Evolutionary conservation across 495 filamentous ascomycete genomes (phyloP), one percentile per base, ranked within the genome.

Genomic region (Thozetella sp.): DNA sequence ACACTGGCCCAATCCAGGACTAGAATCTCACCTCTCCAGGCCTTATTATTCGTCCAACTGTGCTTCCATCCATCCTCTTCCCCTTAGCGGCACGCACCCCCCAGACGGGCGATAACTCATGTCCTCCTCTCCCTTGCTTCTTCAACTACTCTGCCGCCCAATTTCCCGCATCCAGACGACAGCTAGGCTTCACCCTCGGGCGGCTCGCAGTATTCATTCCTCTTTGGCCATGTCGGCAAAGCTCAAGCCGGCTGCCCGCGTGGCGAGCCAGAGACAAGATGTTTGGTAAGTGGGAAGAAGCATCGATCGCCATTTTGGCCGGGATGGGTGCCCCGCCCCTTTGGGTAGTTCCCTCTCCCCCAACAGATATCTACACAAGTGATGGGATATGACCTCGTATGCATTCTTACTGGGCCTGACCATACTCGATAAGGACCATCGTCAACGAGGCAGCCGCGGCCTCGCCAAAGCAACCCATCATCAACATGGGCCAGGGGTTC

Each of bases 401-500:
- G 12, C n/a, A n/a, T n/a, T n/a, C n/a, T n/a, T n/a, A n/a, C n/a
- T n/a, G n/a, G n/a, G n/a, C n/a, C n/a, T n/a, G n/a, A n/a, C n/a
- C n/a, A n/a, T n/a, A n/a, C n/a, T n/a, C n/a, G n/a, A n/a, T n/a
- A 59, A 96, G 92, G 92, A 88, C 90, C 40, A 96, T 97, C 73
- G 87, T 99, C 80, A 99, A 99, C 66, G 95, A 98, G 80, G 95
- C 91, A 0, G 84, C 84, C 0, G 80, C 81, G 1, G 90, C 90
- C 6, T 97, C 93, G 11, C 91, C 93, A 9, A 87, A 90, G 51
- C 92, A 96, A 69, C 92, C 93, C 58, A 94, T 97, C 64, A 86
- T 96, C 61, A 97, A 96, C 75, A 93, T 97, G 88, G 93, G 93
- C 53, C 93, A 97, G 75, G 93, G 93, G n/a, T 96, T 96, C 81